Base-by-base conservation (phyloP, 176 grass and related monocot genomes). In the Aegilops umbellulata region DNA sequence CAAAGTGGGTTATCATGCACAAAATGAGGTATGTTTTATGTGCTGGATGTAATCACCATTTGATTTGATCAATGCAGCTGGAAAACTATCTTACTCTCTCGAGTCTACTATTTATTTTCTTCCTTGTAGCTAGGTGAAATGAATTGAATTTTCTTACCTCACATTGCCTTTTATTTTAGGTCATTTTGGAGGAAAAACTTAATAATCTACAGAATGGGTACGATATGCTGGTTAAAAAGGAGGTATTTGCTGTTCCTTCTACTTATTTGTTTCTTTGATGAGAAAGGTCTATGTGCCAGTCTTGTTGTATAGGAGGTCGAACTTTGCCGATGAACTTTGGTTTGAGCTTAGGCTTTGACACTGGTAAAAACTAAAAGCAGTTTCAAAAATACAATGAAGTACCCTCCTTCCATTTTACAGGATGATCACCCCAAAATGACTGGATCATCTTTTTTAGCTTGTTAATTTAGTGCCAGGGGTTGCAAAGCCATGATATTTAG, bases 161-260 rank as follows among this genome's bases (percentile, higher is more conserved):
- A 75, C 58, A 26, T 74, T 10, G 14, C 69, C 1, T 14, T 23
- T 76, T 39, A 46, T 85, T 23, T 27, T 80, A 96, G 94, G 66
- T 69, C 35, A 44, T 80, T 82, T 87, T 90, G 65, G 88, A 88
- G 79, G 90, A 69, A 92, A 94, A 90, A 74, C n/a, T 94, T 38
- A 88, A 88, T 49, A 90, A 57, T 75, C 74, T 97, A 80, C 92
- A 94, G 55, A 83, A 85, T 86, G 92, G 85, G 22, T 89, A 91
- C 31, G 79, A 94, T 67, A 38, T 77, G 53, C 77, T 94, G 63
- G 32, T 89, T 69, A 90, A 89, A 90, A 91, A 93, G 64, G 88
- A 97, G 95, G 95, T 97, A 90, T 69, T 39, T 87, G 31, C 42
- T 39, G 20, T 46, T 78, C 60, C 29, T 34, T 83, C 53, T 81